phyloP scores from a whole-genome alignment of 768 basidiomycete species.

The Chalciporus chontae region DNA sequence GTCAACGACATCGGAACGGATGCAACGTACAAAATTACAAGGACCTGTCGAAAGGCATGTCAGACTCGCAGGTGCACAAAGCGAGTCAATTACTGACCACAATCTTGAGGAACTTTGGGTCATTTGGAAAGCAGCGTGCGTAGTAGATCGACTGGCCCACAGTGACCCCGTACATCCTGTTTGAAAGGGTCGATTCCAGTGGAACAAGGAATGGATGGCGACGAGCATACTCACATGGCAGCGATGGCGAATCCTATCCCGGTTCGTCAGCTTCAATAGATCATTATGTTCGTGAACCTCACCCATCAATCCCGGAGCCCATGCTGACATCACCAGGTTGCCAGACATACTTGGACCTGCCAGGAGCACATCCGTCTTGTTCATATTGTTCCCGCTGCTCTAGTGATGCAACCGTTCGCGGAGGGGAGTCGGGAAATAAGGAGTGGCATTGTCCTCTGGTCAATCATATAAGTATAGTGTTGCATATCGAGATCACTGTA shows the following conservation, averaged over 20 bases:
- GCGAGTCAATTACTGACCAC: not conserved
- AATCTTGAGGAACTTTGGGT: not conserved
- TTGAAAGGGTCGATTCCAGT: not conserved
- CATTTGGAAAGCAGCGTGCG: not conserved
- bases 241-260: not conserved
- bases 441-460: too few species aligned
- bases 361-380: too few species aligned
- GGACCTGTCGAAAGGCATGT: not conserved
- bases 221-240: not conserved
- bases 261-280: not conserved
- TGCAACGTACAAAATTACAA: not conserved
- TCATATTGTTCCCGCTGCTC: too few species aligned
- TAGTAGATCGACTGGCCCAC: constrained; percentile 1
- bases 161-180: constrained; percentile 1
- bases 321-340: too few species aligned
- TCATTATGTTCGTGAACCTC: not conserved
- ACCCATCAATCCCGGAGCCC: too few species aligned
- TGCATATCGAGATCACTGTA: too few species aligned
- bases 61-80: not conserved
- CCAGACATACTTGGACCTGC: too few species aligned
- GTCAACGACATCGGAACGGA: not conserved
- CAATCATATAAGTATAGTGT: too few species aligned
- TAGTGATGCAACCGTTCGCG: too few species aligned
- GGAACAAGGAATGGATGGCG: not conserved
- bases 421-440: too few species aligned